Evolutionary conservation across 2,329 filamentous ascomycete species (phyloP).

Genomic region (Myriosclerotinia duriaeana): DNA sequence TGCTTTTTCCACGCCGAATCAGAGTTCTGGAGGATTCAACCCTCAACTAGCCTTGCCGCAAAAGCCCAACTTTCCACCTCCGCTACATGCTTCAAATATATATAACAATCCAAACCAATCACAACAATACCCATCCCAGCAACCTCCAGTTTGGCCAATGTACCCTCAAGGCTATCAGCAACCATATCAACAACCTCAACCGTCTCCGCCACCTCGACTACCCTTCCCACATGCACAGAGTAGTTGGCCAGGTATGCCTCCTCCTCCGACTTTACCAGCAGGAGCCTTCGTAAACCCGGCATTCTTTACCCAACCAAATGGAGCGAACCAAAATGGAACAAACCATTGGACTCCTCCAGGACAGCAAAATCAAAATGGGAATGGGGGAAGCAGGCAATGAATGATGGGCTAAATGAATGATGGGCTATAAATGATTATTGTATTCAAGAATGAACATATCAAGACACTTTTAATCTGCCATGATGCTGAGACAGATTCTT

Average conservation of each 20-base stretch:
- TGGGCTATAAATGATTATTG: constrained; percentile 3
- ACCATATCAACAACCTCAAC: constrained; percentile 29
- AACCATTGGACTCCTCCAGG: constrained; percentile 33
- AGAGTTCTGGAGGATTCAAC: constrained; percentile 25
- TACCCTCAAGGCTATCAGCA: constrained; percentile 30
- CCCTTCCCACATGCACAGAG: constrained; percentile 27
- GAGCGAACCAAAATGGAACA: constrained; percentile 25
- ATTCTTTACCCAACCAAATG: constrained; percentile 32
- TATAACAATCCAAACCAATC: constrained; percentile 26
- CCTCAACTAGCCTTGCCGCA: constrained; percentile 24
- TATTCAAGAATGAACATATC: constrained; percentile 3
- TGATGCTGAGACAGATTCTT: neutral
- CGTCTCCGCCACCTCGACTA: constrained; percentile 21
- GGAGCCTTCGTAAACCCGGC: constrained; percentile 40
- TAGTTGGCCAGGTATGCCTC: constrained; percentile 27
- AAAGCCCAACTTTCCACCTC: constrained; percentile 18
- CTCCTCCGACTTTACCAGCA: constrained; percentile 25
- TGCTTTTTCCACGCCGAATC: constrained; percentile 21
- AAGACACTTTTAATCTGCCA: neutral
- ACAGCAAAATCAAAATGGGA: constrained; percentile 28
- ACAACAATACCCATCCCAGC: constrained; percentile 25
- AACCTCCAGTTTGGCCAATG: constrained; percentile 36
- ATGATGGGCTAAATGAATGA: constrained; percentile 19
- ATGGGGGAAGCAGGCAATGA: constrained; percentile 16
- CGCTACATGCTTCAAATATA: constrained; percentile 23